Evolutionary conservation across 345 rosid genomes (phyloP), one percentile per base, ranked within the genome.

Genomic region (Adansonia digitata): DNA sequence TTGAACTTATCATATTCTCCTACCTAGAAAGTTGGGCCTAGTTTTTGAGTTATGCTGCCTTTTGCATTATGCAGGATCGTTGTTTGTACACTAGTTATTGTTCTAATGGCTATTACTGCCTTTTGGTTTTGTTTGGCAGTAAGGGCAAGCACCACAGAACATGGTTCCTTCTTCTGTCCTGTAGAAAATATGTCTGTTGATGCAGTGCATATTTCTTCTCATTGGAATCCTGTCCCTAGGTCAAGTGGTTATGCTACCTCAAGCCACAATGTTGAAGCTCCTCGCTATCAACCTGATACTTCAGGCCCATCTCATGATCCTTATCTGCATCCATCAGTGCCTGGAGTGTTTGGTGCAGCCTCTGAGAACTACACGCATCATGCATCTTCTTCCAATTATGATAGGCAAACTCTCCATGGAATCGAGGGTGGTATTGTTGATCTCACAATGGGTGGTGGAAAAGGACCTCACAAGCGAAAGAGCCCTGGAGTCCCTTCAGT

Each of bases 401-500:
- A 82, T 67, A 80, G 83, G 65, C 95, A 86, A 60, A 45, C 73
- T 63, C 63, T 80, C n/a, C 81, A 83, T 77, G 85, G 85, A 52
- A 79, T 81, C 66, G 91, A 87, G 69, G 83, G 84, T 80, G 80
- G 86, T 59, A 80, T 83, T 81, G 81, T 77, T 49, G 92, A 87
- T 83, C 85, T 85, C 49, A 78, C 86, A 61, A 71, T 79, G 81
- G 88, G 85, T 56, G 79, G 80, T 64, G 86, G 86, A 48, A 84
- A 90, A 81, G 90, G 88, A 64, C 87, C 78, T 35, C 91, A 88
- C 65, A 92, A 94, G 87, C 66, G 98, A 45, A 94, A 94, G 80
- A 86, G 87, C 75, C 97, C 92, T 29, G 88, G 83, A 55, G 77
- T 78, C 67, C 85, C 92, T 49, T 81, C 92, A 69, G 85, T 84